Conservation (phyloP, 352 stramenopile species). For the Globisporangium abappressorium region DNA sequence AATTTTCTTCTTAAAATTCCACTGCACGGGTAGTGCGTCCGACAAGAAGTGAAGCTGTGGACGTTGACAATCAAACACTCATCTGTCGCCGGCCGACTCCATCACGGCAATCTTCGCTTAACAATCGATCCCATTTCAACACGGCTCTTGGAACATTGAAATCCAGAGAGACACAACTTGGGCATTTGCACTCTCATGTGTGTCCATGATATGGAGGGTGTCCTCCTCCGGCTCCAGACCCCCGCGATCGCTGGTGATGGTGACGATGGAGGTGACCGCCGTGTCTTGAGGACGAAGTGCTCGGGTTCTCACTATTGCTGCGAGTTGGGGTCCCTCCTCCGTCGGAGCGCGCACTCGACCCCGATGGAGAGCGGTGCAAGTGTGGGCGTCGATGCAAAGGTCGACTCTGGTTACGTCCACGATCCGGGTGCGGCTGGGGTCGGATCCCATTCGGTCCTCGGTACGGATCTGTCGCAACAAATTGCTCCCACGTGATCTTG, state of each 20-base stretch:
- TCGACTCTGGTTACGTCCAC: constrained; percentile 10
- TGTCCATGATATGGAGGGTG: constrained; percentile 5
- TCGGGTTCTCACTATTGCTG: not conserved
- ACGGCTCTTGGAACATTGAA: not conserved
- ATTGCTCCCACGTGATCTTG: constrained; percentile 24
- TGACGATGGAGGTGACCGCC: constrained; percentile 16
- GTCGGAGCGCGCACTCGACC: not conserved
- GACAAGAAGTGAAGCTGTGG: not conserved
- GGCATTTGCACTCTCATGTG: not conserved
- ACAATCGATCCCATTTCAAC: not conserved
- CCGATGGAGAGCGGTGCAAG: not conserved
- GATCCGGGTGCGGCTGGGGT: constrained; percentile 5
- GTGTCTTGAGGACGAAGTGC: constrained; percentile 4
- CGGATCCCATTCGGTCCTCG: not conserved
- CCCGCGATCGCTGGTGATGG: constrained; percentile 13
- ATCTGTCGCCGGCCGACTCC: not conserved
- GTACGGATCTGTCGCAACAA: constrained; percentile 8
- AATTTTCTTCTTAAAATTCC: too few relatives aligned
- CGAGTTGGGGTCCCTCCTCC: not conserved
- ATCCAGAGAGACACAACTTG: not conserved
- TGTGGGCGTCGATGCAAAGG: constrained; percentile 10
- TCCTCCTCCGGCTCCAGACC: not conserved
- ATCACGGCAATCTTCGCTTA: not conserved
- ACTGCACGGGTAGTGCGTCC: not conserved
- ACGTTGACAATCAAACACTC: not conserved